Conservation (phyloP, 2,329 filamentous ascomycete genomes). For the Penicillium nordicum region DNA sequence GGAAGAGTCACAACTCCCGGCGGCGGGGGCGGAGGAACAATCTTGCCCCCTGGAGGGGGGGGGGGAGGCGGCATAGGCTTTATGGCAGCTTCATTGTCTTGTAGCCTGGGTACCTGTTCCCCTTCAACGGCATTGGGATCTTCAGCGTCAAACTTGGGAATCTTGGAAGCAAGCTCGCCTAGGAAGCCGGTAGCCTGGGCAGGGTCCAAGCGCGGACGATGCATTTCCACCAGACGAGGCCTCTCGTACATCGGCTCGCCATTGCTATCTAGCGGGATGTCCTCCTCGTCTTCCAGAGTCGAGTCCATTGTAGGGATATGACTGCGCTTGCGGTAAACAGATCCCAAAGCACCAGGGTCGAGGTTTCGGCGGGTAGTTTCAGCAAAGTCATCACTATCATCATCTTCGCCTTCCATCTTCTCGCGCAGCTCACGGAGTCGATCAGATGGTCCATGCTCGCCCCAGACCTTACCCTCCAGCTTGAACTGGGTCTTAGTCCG, state of each 20-base stretch:
- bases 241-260: slow-evolving; percentile 68
- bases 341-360: slow-evolving; percentile 70
- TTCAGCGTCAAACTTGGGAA: slow-evolving; percentile 65
- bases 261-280: slow-evolving; percentile 52
- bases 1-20: slow-evolving; percentile 36
- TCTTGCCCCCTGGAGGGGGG: slow-evolving; percentile 7
- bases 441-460: slow-evolving; percentile 83
- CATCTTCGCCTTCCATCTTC: slow-evolving; percentile 76
- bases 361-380: slow-evolving; percentile 60
- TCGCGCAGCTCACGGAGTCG: slow-evolving; percentile 86
- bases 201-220: slow-evolving; percentile 61
- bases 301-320: slow-evolving; percentile 40
- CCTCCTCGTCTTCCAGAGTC: slow-evolving; percentile 35
- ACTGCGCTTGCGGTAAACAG: slow-evolving; percentile 58
- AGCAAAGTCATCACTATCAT: slow-evolving; percentile 49
- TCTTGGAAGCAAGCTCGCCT: slow-evolving; percentile 70
- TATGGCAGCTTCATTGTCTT: slow-evolving; percentile 12
- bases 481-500: slow-evolving; percentile 97
- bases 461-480: slow-evolving; percentile 89
- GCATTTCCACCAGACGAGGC: slow-evolving; percentile 72
- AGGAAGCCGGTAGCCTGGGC: slow-evolving; percentile 64
- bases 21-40: slow-evolving; percentile 20
- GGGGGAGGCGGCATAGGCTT: slow-evolving; percentile 16
- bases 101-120: slow-evolving; percentile 1
- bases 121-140: slow-evolving; percentile 15